Conservation (phyloP, 2,329 filamentous ascomycete genomes). For the Phaeosphaeriaceae sp. region DNA sequence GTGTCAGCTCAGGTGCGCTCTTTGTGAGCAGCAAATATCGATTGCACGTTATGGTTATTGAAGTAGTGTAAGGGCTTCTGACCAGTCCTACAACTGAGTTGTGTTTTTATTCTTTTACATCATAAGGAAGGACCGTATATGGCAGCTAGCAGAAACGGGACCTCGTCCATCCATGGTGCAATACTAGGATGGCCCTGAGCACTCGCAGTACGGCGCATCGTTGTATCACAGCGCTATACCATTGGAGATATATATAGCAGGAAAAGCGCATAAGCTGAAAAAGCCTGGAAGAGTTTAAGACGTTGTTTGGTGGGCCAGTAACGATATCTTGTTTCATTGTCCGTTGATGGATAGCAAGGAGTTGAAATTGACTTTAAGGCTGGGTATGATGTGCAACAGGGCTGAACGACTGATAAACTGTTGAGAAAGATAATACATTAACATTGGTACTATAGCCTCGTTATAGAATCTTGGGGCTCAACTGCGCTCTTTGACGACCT, state of each 20-base stretch:
- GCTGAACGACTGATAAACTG: neutral
- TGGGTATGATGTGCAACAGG: neutral
- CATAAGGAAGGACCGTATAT: neutral
- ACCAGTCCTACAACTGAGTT: neutral
- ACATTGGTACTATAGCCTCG: neutral
- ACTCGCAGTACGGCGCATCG: neutral
- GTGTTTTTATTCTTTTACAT: constrained; percentile 1
- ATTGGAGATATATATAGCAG: neutral
- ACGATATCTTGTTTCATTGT: no score
- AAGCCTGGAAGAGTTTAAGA: neutral
- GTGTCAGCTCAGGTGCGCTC: neutral
- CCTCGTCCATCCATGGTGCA: neutral
- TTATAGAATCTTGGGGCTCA: neutral
- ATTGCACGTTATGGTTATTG: constrained; percentile 3
- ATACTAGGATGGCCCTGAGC: neutral
- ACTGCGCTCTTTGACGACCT: neutral
- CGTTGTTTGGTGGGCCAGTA: no score
- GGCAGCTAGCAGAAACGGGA: neutral
- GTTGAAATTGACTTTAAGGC: no score
- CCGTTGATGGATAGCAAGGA: no score
- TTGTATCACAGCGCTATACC: neutral
- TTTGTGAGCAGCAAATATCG: constrained; percentile 8
- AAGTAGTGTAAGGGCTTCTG: neutral
- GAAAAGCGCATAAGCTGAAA: neutral
- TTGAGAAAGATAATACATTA: neutral